phyloP scores from a whole-genome alignment of 2,329 filamentous ascomycete species.

The Fusarium protoensiforme region DNA sequence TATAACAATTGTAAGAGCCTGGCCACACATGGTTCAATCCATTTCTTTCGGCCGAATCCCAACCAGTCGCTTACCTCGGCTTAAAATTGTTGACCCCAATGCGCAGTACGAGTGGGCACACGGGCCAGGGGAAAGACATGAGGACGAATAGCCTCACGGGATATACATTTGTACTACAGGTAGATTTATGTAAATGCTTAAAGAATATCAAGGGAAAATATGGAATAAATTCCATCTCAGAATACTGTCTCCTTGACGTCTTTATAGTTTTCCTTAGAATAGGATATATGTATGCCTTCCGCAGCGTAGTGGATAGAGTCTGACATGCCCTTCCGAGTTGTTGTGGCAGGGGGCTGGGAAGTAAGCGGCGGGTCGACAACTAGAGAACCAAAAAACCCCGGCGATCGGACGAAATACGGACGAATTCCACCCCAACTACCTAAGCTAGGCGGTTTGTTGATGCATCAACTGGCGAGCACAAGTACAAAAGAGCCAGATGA shows the following conservation, averaged over 20 bases:
- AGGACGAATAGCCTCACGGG: neutral
- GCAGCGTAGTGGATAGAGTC: neutral
- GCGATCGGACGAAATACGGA: neutral
- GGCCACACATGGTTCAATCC: neutral
- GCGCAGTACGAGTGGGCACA: neutral
- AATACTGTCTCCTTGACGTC: neutral
- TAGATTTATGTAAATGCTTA: neutral
- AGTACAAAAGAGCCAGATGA: neutral
- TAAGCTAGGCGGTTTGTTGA: neutral
- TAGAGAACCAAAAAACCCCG: neutral
- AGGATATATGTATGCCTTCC: neutral
- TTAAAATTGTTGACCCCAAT: neutral
- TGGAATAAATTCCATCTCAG: neutral
- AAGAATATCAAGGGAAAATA: neutral
- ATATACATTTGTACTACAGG: too few relatives aligned
- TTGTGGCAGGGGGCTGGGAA: neutral
- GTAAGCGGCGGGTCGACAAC: neutral
- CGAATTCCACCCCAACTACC: neutral
- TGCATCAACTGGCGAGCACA: neutral
- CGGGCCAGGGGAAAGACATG: neutral
- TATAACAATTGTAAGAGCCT: neutral
- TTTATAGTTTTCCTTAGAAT: neutral
- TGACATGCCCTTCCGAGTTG: neutral
- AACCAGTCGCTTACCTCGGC: neutral
- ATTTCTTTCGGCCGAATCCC: neutral